Base-by-base conservation (phyloP, 176 grass and related monocot species). In the Hsuehochloa calcarea region DNA sequence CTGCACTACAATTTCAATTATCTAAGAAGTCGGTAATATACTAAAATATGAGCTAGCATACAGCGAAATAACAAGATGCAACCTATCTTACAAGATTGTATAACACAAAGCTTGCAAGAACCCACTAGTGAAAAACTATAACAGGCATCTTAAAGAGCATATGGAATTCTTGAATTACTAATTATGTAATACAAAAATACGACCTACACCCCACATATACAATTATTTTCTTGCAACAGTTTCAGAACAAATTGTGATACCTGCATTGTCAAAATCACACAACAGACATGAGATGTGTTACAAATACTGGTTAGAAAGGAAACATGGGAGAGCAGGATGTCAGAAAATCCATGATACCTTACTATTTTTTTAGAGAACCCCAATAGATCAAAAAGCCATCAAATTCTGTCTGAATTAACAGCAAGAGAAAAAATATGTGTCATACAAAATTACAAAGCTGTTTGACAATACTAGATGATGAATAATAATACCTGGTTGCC, bases 401-500 rank as follows among this genome's bases (percentile, higher is more conserved):
- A 66, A 80, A 90, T 10, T 72, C 15, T 16, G 41, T 27, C 67
- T 86, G 81, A 83, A 58, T 39, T 72, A 35, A 35, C 16, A 58
- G 55, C 7, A 74, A 47, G 26, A 67, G 31, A 80, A 37, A 77
- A 74, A 60, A 75, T 34, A 38, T 43, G 8, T 39, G 8, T 23
- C 39, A 25, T 26, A 41, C 29, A 70, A 62, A 70, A 61, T 63
- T 45, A 69, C 51, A 79, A 77, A 25, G 20, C 14, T 41, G 20
- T 62, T 64, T 51, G 20, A 39, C 59, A 69, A 67, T 64, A 84
- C 23, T 27, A 69, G 16, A 66, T 84, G 52, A 68, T 75, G 34
- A 68, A 86, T 4, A 56, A 43, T 34, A 37, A 75, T 91, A 91
- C 81, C 75, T 91, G 80, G 14, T 29, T 80, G 26, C 34, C 75